Conservation (phyloP, 495 filamentous ascomycete genomes). For the Lepraria neglecta region DNA sequence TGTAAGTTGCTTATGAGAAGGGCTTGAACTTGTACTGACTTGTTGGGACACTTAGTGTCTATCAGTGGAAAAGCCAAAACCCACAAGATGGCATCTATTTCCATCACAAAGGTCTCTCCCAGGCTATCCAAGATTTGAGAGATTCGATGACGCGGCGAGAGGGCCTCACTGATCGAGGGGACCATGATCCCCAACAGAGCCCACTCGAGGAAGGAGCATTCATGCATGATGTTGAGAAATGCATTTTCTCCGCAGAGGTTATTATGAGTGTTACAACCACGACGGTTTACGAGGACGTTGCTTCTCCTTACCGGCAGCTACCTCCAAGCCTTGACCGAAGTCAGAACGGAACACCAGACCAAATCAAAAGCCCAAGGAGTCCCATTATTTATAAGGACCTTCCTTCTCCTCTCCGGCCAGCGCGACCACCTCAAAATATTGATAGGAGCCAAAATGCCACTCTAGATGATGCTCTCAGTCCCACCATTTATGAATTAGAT, state of each 20-base stretch:
- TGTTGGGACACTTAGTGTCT: constrained; percentile 7
- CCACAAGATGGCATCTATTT: constrained; percentile 16
- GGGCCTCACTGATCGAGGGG: constrained; percentile 5
- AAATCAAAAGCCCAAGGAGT: background rate
- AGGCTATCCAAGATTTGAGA: constrained; percentile 17
- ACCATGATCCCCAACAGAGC: constrained; percentile 3
- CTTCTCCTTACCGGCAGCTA: background rate
- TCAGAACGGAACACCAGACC: background rate
- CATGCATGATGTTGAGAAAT: constrained; percentile 21
- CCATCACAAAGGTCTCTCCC: constrained; percentile 10
- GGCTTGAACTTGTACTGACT: background rate
- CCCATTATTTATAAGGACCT: background rate
- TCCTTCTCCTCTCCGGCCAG: background rate
- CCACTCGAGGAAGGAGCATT: constrained; percentile 17
- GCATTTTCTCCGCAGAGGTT: constrained; percentile 19
- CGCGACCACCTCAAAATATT: background rate
- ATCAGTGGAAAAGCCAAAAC: constrained; percentile 22
- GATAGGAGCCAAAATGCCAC: background rate
- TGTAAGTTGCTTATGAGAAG: background rate
- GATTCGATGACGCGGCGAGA: constrained; percentile 14
- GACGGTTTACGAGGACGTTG: constrained; percentile 10
- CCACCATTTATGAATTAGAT: constrained; percentile 2
- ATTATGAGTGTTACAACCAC: constrained; percentile 15
- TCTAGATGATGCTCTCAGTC: background rate
- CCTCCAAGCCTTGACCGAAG: background rate